Conservation (phyloP, 2,329 filamentous ascomycete genomes). For the Aureobasidium mangrovei region DNA sequence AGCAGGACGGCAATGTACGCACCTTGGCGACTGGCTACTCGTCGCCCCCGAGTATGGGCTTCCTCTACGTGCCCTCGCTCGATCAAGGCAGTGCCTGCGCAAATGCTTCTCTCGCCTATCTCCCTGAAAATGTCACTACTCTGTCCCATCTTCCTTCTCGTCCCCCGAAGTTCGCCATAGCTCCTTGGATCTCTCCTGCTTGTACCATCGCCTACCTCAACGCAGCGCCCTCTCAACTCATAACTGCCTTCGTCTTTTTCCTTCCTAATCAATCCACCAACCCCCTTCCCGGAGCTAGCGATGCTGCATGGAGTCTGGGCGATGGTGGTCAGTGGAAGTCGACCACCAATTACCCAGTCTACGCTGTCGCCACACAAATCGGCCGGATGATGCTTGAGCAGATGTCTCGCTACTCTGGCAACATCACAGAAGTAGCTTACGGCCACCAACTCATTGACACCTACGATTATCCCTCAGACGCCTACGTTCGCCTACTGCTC, state of each 20-base stretch:
- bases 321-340: slow-evolving; percentile 64
- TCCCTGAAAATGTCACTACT: slow-evolving; percentile 69
- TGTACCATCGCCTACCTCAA: slow-evolving; percentile 68
- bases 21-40: slow-evolving; percentile 65
- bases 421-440: slow-evolving; percentile 46
- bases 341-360: slow-evolving; percentile 68
- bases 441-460: slow-evolving; percentile 22
- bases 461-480: slow-evolving; percentile 27
- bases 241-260: slow-evolving; percentile 52
- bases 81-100: slow-evolving; percentile 50
- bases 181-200: slow-evolving; percentile 69
- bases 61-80: slow-evolving; percentile 78
- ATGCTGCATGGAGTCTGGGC: slow-evolving; percentile 60
- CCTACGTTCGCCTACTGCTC: slow-evolving; percentile 44
- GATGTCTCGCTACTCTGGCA: slow-evolving; percentile 68
- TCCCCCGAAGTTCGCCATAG: slow-evolving; percentile 70
- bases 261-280: slow-evolving; percentile 38
- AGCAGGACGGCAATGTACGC: slow-evolving; percentile 49
- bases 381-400: slow-evolving; percentile 63
- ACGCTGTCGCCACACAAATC: slow-evolving; percentile 62
- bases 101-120: slow-evolving; percentile 51
- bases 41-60: slow-evolving; percentile 55
- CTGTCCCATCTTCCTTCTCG: slow-evolving; percentile 56
- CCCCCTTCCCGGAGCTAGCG: slow-evolving; percentile 57
- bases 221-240: slow-evolving; percentile 50